Conservation (phyloP, 1,284 basidiomycete species). For the Ganoderma sp. region DNA sequence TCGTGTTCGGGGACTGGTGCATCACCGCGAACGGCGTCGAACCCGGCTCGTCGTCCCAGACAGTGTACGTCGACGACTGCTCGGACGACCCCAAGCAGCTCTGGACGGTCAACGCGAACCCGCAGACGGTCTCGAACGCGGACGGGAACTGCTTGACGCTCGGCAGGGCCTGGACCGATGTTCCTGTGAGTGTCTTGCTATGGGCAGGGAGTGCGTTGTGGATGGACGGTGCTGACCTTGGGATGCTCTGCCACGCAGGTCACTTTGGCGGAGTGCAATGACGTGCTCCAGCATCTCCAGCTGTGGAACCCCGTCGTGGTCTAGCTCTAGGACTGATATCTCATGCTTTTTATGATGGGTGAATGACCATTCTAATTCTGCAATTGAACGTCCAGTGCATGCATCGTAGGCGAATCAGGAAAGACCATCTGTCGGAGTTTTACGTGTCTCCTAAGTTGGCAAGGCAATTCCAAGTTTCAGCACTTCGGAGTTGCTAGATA, state of each 20-base stretch:
- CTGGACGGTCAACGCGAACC: conserved; percentile 17
- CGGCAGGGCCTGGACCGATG: conserved; percentile 20
- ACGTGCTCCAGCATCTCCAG: conserved; percentile 2
- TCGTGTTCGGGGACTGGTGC: conserved; percentile 24
- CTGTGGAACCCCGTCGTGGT: conserved; percentile 7
- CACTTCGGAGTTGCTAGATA: no score
- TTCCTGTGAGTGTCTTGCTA: conserved; percentile 20
- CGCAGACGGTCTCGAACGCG: conserved; percentile 26
- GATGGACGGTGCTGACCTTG: background rate
- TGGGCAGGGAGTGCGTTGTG: background rate
- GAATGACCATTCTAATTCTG: background rate
- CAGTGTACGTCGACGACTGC: conserved; percentile 23
- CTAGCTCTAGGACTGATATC: background rate
- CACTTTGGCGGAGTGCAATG: background rate
- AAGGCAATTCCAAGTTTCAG: no score
- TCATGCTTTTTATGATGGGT: background rate
- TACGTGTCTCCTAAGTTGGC: no score
- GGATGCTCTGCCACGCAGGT: background rate
- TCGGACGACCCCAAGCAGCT: conserved; percentile 12
- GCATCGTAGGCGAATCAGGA: no score
- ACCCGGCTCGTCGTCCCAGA: conserved; percentile 19
- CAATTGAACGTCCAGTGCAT: no score
- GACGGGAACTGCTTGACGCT: conserved; percentile 30
- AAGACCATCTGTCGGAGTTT: no score
- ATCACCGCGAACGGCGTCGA: conserved; percentile 24